These are phyloP conservation scores for Myrmaecium sp. DNA, from an alignment of 2,329 filamentous ascomycete species.

Conservation along the genomic window DNA sequence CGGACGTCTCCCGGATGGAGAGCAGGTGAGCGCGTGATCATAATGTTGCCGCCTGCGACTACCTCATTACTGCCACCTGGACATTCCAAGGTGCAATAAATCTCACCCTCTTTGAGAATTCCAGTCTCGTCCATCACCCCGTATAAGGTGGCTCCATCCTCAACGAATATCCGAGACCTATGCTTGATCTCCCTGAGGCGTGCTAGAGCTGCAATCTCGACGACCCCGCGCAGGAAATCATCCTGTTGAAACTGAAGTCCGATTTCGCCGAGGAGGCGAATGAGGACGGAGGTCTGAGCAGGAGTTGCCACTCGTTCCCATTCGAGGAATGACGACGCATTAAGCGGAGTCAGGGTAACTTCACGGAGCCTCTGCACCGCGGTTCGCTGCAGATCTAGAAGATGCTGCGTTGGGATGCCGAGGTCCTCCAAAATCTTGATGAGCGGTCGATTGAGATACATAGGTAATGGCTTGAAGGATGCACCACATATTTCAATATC, in stretches of 20 bases:
- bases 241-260: constrained; percentile 51
- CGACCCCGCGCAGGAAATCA: constrained; percentile 48
- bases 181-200: constrained; percentile 63
- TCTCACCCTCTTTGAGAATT: constrained; percentile 45
- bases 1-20: constrained; percentile 73
- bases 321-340: constrained; percentile 50
- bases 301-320: constrained; percentile 42
- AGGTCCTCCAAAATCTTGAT: constrained; percentile 82
- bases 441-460: constrained; percentile 61
- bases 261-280: constrained; percentile 40
- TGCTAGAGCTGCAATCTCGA: constrained; percentile 54
- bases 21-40: constrained; percentile 65
- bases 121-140: constrained; percentile 73
- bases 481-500: constrained; percentile 59
- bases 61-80: constrained; percentile 11
- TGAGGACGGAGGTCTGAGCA: constrained; percentile 43
- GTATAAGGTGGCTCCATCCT: constrained; percentile 57
- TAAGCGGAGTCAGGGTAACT: constrained; percentile 40
- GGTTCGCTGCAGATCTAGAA: constrained; percentile 45
- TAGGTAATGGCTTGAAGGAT: constrained; percentile 46
- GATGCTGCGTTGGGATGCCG: constrained; percentile 39
- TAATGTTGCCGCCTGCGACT: constrained; percentile 22
- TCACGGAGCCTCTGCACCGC: constrained; percentile 43
- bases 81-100: constrained; percentile 45
- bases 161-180: constrained; percentile 56